Evolutionary conservation across 2,329 filamentous ascomycete genomes (phyloP).

Genomic region (Xylaria sp.): DNA sequence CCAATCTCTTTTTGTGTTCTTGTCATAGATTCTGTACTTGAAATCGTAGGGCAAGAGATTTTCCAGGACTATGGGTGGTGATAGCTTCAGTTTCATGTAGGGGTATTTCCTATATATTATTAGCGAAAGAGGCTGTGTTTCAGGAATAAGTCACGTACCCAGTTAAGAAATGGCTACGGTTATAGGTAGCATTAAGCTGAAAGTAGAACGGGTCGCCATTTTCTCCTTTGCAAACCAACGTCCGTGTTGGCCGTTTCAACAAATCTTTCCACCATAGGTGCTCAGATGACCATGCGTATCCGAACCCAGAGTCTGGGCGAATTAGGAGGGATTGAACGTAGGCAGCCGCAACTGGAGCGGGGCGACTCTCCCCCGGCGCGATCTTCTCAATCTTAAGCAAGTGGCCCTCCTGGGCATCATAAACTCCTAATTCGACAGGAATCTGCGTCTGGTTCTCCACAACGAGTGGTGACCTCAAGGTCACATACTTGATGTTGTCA

Average conservation of each 20-base stretch:
- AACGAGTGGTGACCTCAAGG: slow-evolving; percentile 87
- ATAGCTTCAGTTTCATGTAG: slow-evolving; percentile 92
- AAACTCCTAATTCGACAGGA: slow-evolving; percentile 91
- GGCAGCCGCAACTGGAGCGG: slow-evolving; percentile 90
- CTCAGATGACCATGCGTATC: slow-evolving; percentile 94
- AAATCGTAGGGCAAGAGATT: slow-evolving; percentile 97
- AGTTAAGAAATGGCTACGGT: slow-evolving; percentile 84
- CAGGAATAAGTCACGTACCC: slow-evolving; percentile 61
- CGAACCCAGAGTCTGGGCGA: slow-evolving; percentile 93
- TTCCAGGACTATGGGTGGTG: slow-evolving; percentile 91
- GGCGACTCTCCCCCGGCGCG: slow-evolving; percentile 86
- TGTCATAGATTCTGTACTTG: slow-evolving; percentile 99
- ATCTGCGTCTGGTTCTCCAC: slow-evolving; percentile 98
- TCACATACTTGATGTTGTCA: slow-evolving; percentile 99
- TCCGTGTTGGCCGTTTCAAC: slow-evolving; percentile 83
- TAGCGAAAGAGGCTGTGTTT: slow-evolving; percentile 41
- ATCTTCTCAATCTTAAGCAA: slow-evolving; percentile 98
- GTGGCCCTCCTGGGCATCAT: slow-evolving; percentile 86
- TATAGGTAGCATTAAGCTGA: slow-evolving; percentile 88
- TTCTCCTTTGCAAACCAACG: slow-evolving; percentile 89
- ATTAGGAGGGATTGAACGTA: slow-evolving; percentile 90
- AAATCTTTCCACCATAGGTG: slow-evolving; percentile 93
- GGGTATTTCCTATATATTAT: slow-evolving; percentile 76
- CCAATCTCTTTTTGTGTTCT: slow-evolving; percentile 98
- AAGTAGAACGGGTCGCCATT: slow-evolving; percentile 94